Base-by-base conservation (phyloP, 2,329 filamentous ascomycete genomes). In the Fusarium miscanthi region DNA sequence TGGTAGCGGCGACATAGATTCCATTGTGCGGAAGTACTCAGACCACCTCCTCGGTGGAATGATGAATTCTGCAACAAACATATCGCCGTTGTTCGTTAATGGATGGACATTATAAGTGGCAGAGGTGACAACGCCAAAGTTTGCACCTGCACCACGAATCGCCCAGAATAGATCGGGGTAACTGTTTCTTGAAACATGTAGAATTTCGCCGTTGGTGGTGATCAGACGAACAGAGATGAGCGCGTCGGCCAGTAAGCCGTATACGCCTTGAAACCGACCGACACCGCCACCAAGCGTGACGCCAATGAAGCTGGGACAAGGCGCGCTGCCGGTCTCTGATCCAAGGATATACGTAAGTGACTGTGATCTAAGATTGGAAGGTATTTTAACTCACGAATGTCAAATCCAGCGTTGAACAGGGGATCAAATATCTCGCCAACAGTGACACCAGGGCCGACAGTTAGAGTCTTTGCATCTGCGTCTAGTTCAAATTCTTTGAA, bases 311-410 rank as follows among this genome's bases (percentile, higher is more conserved):
- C 46, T 49, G 0, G 46, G 46, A 35, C 46, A 49, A 10, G 46
- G 46, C 1, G 46, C 46, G 11, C 46, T 49, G 8, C 46, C 46
- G 1, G 30, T 49, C 16, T 49, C 46, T 49, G 6, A 12, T 31
- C 9, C 8, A 17, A 21, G 19, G 9, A n/a, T 11, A 19, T 12
- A 21, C 4, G 19, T 30, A 4, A 46, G 8, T 30, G 27, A 13
- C 4, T 10, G 0, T 16, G 14, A 7, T 0, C 0, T 31, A 3
- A 16, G 0, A 3, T 2, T 31, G 1, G 3, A 10, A 13, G 11
- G 46, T 0, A 13, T 0, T 23, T 0, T 8, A 1, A 33, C 46
- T 49, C 8, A 49, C 46, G 46, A 13, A 49, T 49, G 8, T 33
- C 30, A 10, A 49, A 49, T 0, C 46, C 30, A 1, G 46, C 30